phyloP scores from a whole-genome alignment of 768 basidiomycete species.

The Collybia sp. region DNA sequence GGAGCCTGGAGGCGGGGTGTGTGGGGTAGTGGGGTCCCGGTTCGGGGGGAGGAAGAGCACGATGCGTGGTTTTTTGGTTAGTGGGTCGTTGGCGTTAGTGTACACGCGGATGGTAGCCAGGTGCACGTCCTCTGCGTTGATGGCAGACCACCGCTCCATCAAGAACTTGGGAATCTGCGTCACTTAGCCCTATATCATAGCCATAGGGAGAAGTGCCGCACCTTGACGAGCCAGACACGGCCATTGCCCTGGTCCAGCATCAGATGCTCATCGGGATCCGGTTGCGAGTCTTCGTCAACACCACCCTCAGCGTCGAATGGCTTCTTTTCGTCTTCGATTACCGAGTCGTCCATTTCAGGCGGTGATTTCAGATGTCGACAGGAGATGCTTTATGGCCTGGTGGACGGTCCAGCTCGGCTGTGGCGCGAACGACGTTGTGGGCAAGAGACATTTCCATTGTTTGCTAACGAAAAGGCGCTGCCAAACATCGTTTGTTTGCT shows the following conservation, averaged over 20 bases:
- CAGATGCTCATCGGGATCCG: conserved; percentile 80
- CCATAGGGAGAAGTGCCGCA: conserved; percentile 23
- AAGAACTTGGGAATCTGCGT: conserved; percentile 79
- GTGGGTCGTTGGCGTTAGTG: conserved; percentile 35
- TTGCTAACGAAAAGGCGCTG: no score
- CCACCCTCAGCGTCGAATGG: conserved; percentile 53
- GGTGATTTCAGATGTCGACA: no score
- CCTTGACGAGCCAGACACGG: conserved; percentile 84
- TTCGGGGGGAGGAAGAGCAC: conserved; percentile 64
- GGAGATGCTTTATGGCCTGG: no score
- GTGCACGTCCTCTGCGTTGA: conserved; percentile 70
- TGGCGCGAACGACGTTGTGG: no score
- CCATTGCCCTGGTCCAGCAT: conserved; percentile 74
- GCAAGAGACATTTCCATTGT: no score
- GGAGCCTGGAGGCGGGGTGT: conserved; percentile 8
- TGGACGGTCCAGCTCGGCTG: no score
- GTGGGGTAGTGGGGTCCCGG: conserved; percentile 30
- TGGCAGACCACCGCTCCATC: conserved; percentile 77
- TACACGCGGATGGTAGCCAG: conserved; percentile 87
- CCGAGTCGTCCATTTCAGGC: conserved; percentile 8
- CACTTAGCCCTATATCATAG: no score
- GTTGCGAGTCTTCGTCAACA: conserved; percentile 52
- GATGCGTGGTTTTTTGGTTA: conserved; percentile 52
- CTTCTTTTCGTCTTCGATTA: conserved; percentile 64
- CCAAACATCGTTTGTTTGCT: no score